Conservation (phyloP, 208 protist genomes). For the Leishmania turanica region DNA sequence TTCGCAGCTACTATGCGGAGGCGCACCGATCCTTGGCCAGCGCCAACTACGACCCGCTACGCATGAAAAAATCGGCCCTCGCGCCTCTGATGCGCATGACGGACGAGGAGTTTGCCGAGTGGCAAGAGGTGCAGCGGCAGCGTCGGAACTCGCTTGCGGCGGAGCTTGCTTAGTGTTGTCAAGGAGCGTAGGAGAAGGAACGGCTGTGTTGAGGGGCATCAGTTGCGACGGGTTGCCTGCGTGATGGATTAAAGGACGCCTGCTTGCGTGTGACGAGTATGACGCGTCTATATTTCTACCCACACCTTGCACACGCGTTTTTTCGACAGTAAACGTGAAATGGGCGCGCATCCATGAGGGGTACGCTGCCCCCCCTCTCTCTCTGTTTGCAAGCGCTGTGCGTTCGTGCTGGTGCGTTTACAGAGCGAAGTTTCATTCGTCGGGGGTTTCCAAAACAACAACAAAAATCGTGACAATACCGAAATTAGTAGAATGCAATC, state of each 20-base stretch:
- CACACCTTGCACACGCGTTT: background rate
- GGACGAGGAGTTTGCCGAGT: conserved; percentile 66
- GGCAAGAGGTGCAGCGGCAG: conserved; percentile 59
- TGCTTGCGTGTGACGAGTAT: background rate
- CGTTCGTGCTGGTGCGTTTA: background rate
- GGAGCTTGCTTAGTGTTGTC: conserved; percentile 41
- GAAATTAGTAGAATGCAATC: background rate
- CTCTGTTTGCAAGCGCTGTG: conserved; percentile 15
- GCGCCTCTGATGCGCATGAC: conserved; percentile 79
- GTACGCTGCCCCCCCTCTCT: background rate
- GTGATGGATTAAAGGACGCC: background rate
- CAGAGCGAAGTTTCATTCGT: background rate
- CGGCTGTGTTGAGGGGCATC: background rate
- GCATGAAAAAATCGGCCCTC: conserved; percentile 79
- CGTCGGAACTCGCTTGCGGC: conserved; percentile 57
- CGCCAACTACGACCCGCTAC: conserved; percentile 80
- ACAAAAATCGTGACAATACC: background rate
- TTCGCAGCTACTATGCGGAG: conserved; percentile 72
- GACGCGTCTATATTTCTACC: background rate
- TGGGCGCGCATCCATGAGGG: background rate
- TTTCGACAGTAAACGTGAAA: background rate
- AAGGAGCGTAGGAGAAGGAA: background rate
- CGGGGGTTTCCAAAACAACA: background rate
- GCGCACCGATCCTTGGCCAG: conserved; percentile 76
- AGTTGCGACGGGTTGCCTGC: background rate